Evolutionary conservation across 2,329 filamentous ascomycete species (phyloP).

Genomic region (Ilyonectria mors-panacis): DNA sequence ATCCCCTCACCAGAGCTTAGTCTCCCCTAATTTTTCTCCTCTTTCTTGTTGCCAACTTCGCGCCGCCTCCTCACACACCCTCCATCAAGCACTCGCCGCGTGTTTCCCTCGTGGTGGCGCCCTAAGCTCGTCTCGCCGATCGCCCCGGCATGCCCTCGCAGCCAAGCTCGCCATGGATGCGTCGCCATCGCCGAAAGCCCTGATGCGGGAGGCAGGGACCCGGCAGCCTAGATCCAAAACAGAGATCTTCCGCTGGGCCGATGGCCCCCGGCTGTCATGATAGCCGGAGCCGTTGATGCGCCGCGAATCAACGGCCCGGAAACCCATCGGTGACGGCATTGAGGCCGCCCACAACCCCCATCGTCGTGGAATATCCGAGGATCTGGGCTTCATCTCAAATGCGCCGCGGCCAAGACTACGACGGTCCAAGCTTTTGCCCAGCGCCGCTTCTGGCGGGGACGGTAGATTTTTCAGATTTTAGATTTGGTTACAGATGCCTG

Average conservation of each 20-base stretch:
- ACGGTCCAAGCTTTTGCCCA: slow-evolving; percentile 5
- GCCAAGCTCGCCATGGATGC: slow-evolving; percentile 9
- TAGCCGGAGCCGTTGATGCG: slow-evolving; percentile 46
- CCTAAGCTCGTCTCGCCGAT: slow-evolving; percentile 26
- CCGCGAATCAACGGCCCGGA: slow-evolving; percentile 24
- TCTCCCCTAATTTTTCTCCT: slow-evolving; percentile 25
- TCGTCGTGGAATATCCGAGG: background rate
- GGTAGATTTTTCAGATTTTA: slow-evolving; percentile 6
- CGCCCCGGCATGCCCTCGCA: slow-evolving; percentile 9
- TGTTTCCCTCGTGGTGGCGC: slow-evolving; percentile 50
- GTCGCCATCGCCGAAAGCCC: background rate
- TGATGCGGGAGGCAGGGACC: slow-evolving; percentile 16
- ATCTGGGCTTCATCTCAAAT: slow-evolving; percentile 7
- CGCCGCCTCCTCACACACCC: slow-evolving; percentile 33
- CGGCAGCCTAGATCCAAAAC: slow-evolving; percentile 42
- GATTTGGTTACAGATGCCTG: slow-evolving; percentile 10
- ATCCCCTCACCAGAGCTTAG: slow-evolving; percentile 16
- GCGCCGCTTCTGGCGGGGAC: slow-evolving; percentile 1
- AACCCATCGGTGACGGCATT: background rate
- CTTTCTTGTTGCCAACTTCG: slow-evolving; percentile 3
- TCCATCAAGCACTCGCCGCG: slow-evolving; percentile 30
- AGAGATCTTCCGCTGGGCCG: slow-evolving; percentile 45
- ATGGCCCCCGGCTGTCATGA: slow-evolving; percentile 44
- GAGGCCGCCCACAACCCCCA: background rate
- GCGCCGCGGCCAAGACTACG: background rate